Conservation (phyloP, 139 green algal species). For the Chloropicon primus region DNA sequence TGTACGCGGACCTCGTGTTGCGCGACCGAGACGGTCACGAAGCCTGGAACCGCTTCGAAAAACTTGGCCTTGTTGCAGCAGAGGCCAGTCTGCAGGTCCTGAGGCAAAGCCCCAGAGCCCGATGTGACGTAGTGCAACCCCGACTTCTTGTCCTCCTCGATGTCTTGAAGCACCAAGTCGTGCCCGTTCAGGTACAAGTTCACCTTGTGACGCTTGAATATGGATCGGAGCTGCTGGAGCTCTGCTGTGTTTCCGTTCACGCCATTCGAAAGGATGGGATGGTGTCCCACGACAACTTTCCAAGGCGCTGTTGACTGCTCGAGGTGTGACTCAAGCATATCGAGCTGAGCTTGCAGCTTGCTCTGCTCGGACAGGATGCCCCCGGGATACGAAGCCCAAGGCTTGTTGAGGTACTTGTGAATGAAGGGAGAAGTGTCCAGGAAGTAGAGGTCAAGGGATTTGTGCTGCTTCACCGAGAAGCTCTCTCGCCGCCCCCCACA, state of each 20-base stretch:
- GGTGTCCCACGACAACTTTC: not conserved
- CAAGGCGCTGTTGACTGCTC: not conserved
- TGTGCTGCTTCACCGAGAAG: not conserved
- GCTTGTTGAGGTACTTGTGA: not conserved
- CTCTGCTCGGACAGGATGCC: not conserved
- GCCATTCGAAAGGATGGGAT: not conserved
- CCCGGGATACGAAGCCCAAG: not conserved
- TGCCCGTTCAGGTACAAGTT: not conserved
- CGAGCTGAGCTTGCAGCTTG: not conserved
- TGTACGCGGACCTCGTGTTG: not conserved
- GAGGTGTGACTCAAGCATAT: not conserved
- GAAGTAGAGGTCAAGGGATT: not conserved
- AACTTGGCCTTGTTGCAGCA: not conserved
- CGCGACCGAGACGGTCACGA: not conserved
- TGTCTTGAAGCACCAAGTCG: not conserved
- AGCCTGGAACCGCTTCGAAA: not conserved
- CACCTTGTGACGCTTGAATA: not conserved
- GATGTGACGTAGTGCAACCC: not conserved
- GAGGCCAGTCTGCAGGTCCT: not conserved
- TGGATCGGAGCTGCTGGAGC: not conserved
- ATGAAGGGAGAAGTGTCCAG: not conserved
- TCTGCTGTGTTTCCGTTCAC: not conserved
- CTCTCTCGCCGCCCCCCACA: not conserved
- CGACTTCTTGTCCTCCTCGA: not conserved
- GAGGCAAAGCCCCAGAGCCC: not conserved